Base-by-base conservation (phyloP, 305 asterid genomes). In the Solanum hybrid region DNA sequence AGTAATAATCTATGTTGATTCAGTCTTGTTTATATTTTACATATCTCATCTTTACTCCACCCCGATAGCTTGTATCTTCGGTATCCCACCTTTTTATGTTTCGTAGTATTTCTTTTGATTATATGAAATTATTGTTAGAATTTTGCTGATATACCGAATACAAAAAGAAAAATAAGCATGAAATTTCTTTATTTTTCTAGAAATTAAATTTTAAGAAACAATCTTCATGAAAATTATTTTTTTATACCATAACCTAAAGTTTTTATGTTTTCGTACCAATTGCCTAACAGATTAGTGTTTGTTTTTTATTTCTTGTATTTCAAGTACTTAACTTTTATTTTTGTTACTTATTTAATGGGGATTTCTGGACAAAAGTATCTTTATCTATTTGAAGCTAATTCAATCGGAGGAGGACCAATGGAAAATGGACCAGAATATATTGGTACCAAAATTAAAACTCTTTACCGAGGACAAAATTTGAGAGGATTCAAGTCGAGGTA, bases 101-200 rank as follows among this genome's bases (percentile, higher is more conserved):
- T 56, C 4, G 17, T 51, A 6, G 10, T 15, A 51, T 51, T 51
- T 51, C 9, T 51, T 51, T 15, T 2, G 10, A 51, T 51, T 56
- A 56, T 56, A 56, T 56, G 0, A 56, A 56, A 17, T 56, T 56
- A 56, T 56, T 17, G 10, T 56, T 7, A 56, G 4, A 56, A 56
- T 56, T 56, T 56, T 17, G 4, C 0, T 7, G 0, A 17, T 0
- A 0, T 56, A 17, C 24, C 24, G 0, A 17, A 56, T 56, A 7
- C 4, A 56, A 56, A 56, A 56, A 17, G 1, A 17, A 15, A 51
- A 51, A 51, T 14, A 51, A 14, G 22, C 2, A 14, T 14, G 64
- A 51, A 15, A 51, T 51, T 51, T 0, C 0, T 5, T 51, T 51
- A 14, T 51, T 51, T 14, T 56, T 56, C 69, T 56, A 56, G 69